Percentiles rank a stretch among this genome's conserved stretches.
phyloP scores from a whole-genome alignment of 495 filamentous ascomycete genomes.

The Neurospora sp. region DNA sequence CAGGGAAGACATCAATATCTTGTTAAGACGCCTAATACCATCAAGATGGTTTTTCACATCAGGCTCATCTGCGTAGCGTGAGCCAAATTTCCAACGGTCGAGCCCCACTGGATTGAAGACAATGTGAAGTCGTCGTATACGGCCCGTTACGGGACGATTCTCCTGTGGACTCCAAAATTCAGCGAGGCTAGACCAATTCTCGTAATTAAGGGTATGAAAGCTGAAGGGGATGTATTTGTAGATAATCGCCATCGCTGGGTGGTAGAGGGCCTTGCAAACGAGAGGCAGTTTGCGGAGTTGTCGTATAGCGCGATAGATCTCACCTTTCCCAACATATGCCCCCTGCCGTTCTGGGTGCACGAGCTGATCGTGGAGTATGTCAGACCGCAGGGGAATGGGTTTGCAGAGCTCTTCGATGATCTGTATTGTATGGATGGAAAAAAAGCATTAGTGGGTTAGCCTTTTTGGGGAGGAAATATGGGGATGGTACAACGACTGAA shows the following conservation, averaged over 20 bases:
- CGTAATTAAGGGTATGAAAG: not conserved
- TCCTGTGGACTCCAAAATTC: not conserved
- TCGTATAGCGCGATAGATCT: not conserved
- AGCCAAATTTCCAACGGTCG: not conserved
- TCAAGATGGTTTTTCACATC: not conserved
- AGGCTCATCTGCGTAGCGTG: not conserved
- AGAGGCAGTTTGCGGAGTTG: not conserved
- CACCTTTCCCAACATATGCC: not conserved
- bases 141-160: not conserved
- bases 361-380: not conserved
- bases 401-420: not conserved
- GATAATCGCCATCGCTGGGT: not conserved
- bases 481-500: not conserved
- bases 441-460: not conserved
- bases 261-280: not conserved
- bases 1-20: not conserved
- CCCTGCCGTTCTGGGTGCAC: too few relatives aligned
- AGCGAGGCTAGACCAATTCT: not conserved
- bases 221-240: not conserved
- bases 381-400: not conserved
- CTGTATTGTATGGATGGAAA: not conserved
- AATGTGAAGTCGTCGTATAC: not conserved
- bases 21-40: not conserved
- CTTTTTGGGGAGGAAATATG: not conserved
- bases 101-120: not conserved